Evolutionary conservation across 176 grass and related monocot genomes (phyloP).

Genomic region (Bonia amplexicaulis): DNA sequence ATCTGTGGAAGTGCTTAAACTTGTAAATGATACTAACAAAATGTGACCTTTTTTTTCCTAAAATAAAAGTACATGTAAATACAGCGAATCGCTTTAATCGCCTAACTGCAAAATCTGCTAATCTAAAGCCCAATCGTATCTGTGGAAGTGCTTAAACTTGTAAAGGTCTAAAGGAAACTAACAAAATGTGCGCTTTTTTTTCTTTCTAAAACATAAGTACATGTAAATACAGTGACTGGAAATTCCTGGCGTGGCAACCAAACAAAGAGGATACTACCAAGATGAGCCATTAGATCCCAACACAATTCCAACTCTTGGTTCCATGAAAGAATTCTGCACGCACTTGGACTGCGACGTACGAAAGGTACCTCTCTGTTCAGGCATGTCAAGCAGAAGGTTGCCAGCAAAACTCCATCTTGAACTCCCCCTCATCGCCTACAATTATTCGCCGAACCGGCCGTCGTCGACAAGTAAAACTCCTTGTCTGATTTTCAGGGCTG

Average conservation of each 20-base stretch:
- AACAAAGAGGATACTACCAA: background rate
- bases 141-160: background rate
- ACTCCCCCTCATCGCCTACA: background rate
- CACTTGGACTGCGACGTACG: background rate
- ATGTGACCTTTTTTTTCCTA: too few species aligned
- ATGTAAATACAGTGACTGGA: background rate
- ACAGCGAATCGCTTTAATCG: background rate
- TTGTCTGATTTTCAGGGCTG: background rate
- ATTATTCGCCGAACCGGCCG: too few species aligned
- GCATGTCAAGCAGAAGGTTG: background rate
- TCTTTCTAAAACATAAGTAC: background rate
- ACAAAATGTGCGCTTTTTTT: too few species aligned
- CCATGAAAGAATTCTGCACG: background rate
- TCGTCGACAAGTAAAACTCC: background rate
- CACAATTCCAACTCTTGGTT: constrained; percentile 1
- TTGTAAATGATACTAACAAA: background rate
- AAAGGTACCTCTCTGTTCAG: background rate
- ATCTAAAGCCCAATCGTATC: background rate
- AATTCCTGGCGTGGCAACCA: background rate
- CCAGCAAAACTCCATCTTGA: background rate
- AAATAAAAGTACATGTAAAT: background rate
- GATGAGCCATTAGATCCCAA: background rate
- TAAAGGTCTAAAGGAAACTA: too few species aligned
- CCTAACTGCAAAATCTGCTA: background rate
- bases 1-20: background rate